These are phyloP conservation scores for Plasmodium coatneyi DNA, from an alignment of 169 alveolate species.

Conservation along the genomic window DNA sequence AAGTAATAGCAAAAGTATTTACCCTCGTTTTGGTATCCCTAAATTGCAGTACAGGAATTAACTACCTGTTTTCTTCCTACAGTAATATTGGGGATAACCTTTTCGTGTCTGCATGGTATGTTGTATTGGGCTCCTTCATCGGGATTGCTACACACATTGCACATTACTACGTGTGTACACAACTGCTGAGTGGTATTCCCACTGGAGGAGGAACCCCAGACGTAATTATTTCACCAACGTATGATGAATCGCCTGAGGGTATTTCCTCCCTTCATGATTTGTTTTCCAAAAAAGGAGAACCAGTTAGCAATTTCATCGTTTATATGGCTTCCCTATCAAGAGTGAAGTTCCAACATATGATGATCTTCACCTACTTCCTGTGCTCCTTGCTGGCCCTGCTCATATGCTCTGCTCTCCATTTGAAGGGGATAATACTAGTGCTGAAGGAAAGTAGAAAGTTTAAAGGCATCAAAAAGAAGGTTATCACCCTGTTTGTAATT, in stretches of 20 bases:
- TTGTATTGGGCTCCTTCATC: slow-evolving; percentile 34
- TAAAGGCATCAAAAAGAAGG: slow-evolving; percentile 19
- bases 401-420: slow-evolving; percentile 36
- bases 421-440: slow-evolving; percentile 45
- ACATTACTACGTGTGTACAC: slow-evolving; percentile 45
- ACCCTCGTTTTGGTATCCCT: slow-evolving; percentile 35
- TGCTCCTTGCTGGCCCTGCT: slow-evolving; percentile 24
- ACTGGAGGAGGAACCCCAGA: neutral
- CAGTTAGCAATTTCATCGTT: slow-evolving; percentile 4
- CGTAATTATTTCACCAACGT: neutral
- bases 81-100: slow-evolving; percentile 67
- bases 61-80: slow-evolving; percentile 66
- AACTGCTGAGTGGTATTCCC: neutral
- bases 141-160: neutral
- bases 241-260: neutral
- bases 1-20: slow-evolving; percentile 19
- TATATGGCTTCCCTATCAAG: slow-evolving; percentile 40
- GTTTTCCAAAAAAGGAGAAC: neutral
- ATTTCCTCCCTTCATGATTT: slow-evolving; percentile 3
- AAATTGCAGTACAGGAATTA: slow-evolving; percentile 71
- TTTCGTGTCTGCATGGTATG: neutral
- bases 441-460: slow-evolving; percentile 63
- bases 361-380: slow-evolving; percentile 37
- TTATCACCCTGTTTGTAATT: slow-evolving; percentile 25
- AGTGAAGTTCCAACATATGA: slow-evolving; percentile 33